Percentiles rank a stretch among this genome's conserved stretches.
phyloP scores from a whole-genome alignment of 768 basidiomycete genomes.

The Polyporus arcularius region DNA sequence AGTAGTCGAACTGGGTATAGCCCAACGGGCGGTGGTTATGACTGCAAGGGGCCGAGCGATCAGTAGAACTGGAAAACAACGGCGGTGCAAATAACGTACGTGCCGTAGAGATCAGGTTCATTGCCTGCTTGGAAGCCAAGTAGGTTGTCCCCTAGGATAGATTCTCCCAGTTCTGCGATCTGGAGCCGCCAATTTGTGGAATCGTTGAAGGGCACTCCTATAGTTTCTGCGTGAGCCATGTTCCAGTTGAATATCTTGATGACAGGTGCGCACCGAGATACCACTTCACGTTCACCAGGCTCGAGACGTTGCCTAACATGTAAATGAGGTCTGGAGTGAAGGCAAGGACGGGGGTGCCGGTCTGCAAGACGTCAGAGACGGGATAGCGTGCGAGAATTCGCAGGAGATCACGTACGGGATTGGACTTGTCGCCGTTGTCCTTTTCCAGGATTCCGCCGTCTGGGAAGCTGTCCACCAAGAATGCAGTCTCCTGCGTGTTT shows the following conservation, averaged over 20 bases:
- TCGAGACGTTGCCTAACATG: constrained; percentile 46
- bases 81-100: constrained; percentile 33
- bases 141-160: constrained; percentile 42
- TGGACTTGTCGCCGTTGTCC: constrained; percentile 30
- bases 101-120: constrained; percentile 51
- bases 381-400: no score
- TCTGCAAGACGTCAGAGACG: constrained; percentile 30
- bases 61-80: neutral
- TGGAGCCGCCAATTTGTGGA: constrained; percentile 28
- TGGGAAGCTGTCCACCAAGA: constrained; percentile 24
- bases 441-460: constrained; percentile 26
- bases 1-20: constrained; percentile 34
- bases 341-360: constrained; percentile 50
- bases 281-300: constrained; percentile 46
- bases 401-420: constrained; percentile 31
- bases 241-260: neutral
- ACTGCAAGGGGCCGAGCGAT: constrained; percentile 3
- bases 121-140: constrained; percentile 54
- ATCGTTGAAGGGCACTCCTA: constrained; percentile 35
- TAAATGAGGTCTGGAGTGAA: constrained; percentile 51
- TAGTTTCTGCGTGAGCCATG: constrained; percentile 15
- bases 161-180: constrained; percentile 41
- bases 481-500: constrained; percentile 51
- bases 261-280: constrained; percentile 35
- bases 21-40: constrained; percentile 37